Conservation (phyloP, 2,329 filamentous ascomycete species). For the Fusarium hainanense region DNA sequence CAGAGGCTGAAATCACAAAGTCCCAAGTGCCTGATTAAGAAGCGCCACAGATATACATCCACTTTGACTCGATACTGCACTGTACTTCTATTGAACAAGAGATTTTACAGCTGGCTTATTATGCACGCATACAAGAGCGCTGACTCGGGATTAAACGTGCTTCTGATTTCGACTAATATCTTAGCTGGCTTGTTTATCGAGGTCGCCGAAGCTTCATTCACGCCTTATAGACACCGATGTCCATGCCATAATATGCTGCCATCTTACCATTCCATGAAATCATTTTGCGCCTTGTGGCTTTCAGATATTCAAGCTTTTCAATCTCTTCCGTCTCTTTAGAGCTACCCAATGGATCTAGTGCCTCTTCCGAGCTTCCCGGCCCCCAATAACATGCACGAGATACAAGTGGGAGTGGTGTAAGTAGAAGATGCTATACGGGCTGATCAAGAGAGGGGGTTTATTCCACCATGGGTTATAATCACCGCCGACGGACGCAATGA, state of each 20-base stretch:
- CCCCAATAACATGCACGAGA: background rate
- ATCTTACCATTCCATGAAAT: background rate
- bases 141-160: background rate
- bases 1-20: background rate
- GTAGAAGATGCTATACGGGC: background rate
- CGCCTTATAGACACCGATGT: background rate
- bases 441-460: background rate
- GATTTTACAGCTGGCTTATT: background rate
- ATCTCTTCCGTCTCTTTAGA: background rate
- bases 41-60: background rate
- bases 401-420: background rate
- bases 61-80: background rate
- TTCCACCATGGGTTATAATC: background rate
- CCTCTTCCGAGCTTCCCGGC: constrained; percentile 32
- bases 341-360: constrained; percentile 10
- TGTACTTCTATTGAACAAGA: background rate
- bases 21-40: background rate
- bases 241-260: background rate
- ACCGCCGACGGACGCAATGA: background rate
- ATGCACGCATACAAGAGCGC: background rate
- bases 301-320: background rate
- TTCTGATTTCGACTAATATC: background rate
- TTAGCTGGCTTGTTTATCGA: background rate
- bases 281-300: too few relatives aligned
- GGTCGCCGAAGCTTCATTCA: background rate